These are phyloP conservation scores for Ciborinia camelliae DNA, from an alignment of 2,329 filamentous ascomycete species.

Conservation along the genomic window DNA sequence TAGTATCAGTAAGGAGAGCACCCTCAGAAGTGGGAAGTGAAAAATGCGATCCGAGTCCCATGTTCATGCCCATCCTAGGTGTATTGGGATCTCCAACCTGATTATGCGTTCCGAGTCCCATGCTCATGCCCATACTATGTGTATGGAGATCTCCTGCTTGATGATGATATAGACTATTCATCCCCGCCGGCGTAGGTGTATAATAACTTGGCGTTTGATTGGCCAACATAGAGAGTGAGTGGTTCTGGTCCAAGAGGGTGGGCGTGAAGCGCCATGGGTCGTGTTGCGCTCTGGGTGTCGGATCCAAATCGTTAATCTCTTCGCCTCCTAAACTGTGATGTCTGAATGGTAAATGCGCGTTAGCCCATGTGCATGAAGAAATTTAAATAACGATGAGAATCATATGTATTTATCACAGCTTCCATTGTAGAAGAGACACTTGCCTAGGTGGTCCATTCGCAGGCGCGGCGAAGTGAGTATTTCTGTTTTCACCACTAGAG, in stretches of 20 bases:
- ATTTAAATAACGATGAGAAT: neutral
- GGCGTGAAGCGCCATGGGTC: conserved; percentile 88
- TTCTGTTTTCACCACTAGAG: conserved; percentile 41
- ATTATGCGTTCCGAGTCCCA: too few relatives aligned
- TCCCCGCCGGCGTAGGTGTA: conserved; percentile 79
- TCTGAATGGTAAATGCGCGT: conserved; percentile 21
- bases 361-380: neutral
- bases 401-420: neutral
- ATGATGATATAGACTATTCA: conserved; percentile 75
- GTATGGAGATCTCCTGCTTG: conserved; percentile 87
- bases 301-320: conserved; percentile 70
- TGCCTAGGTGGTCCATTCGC: conserved; percentile 31
- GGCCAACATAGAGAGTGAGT: conserved; percentile 74
- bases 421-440: conserved; percentile 12
- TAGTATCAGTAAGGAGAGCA: conserved; percentile 56
- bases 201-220: conserved; percentile 82
- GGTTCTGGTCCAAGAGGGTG: conserved; percentile 81
- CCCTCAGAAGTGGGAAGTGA: conserved; percentile 71
- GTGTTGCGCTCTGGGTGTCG: conserved; percentile 73
- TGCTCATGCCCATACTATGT: conserved; percentile 60
- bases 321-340: conserved; percentile 34
- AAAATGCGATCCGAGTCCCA: conserved; percentile 59
- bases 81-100: conserved; percentile 53
- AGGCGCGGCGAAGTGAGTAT: conserved; percentile 31
- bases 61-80: conserved; percentile 70